Conservation (phyloP, 257 asterid genomes). For the Galeopsis tetrahit region DNA sequence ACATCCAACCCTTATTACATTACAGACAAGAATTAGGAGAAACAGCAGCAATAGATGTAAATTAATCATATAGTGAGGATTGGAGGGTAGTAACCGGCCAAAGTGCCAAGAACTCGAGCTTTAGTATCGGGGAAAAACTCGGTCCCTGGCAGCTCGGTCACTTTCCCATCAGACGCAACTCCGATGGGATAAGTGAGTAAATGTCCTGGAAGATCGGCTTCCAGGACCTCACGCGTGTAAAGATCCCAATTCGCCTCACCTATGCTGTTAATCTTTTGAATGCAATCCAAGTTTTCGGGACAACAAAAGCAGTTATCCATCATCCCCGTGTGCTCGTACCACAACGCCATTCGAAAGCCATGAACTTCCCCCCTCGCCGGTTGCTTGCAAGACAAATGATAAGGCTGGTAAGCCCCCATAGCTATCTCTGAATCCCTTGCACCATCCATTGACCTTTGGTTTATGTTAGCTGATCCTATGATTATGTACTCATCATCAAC, state of each 20-base stretch:
- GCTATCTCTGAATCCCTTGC: constrained; percentile 78
- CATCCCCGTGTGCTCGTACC: constrained; percentile 74
- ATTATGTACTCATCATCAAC: constrained; percentile 84
- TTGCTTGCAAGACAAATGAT: constrained; percentile 48
- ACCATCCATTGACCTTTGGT: constrained; percentile 82
- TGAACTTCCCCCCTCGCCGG: constrained; percentile 72
- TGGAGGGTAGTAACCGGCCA: constrained; percentile 46
- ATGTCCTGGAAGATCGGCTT: constrained; percentile 64
- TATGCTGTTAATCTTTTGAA: constrained; percentile 50
- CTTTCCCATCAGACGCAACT: constrained; percentile 47
- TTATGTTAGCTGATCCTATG: constrained; percentile 74
- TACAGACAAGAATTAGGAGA: not conserved
- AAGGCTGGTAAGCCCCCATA: constrained; percentile 80
- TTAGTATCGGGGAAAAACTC: constrained; percentile 64
- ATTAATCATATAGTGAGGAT: constrained; percentile 58
- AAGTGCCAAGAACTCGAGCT: constrained; percentile 59
- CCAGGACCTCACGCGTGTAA: constrained; percentile 41
- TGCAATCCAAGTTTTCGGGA: constrained; percentile 60
- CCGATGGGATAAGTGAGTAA: constrained; percentile 63
- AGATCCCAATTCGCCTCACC: constrained; percentile 57
- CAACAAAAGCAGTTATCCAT: constrained; percentile 46
- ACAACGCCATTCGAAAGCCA: constrained; percentile 75
- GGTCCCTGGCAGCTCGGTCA: constrained; percentile 55
- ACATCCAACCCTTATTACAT: not conserved
- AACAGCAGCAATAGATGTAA: not conserved